A percentile compares a stretch with the other conserved stretches of the same genome.
phyloP scores from a whole-genome alignment of 768 basidiomycete genomes.

The Termitomyces sp. region DNA sequence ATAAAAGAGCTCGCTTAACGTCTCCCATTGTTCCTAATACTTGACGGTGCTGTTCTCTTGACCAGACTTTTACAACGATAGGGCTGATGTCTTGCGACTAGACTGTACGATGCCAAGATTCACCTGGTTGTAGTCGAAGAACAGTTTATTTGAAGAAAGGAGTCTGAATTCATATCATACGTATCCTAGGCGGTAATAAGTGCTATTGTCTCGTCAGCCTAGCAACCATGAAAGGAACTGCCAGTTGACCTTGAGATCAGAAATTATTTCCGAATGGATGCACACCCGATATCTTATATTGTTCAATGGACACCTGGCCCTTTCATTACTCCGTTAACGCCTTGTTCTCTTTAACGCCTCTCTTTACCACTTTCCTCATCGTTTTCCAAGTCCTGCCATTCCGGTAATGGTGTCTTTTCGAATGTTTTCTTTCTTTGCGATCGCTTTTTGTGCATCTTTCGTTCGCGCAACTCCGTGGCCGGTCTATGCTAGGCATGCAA shows the following conservation, averaged over 20 bases:
- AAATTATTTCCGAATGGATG: background rate
- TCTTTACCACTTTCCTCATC: conserved; percentile 8
- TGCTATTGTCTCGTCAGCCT: background rate
- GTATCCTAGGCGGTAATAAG: background rate
- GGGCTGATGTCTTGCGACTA: background rate
- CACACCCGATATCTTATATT: background rate
- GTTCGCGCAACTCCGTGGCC: conserved; percentile 28
- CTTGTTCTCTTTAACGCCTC: conserved; percentile 1
- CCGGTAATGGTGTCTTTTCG: conserved; percentile 25
- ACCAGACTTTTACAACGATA: background rate
- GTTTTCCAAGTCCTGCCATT: conserved; percentile 11
- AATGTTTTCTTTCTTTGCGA: conserved; percentile 21
- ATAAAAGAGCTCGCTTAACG: background rate
- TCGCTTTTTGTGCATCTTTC: conserved; percentile 17
- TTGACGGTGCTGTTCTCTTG: background rate
- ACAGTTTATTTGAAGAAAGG: no score
- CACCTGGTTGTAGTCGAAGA: background rate
- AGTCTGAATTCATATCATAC: no score
- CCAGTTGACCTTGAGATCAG: background rate
- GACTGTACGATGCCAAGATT: background rate
- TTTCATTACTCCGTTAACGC: background rate
- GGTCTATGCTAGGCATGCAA: conserved; percentile 20
- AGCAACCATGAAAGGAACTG: conserved; percentile 4
- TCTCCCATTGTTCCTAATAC: background rate
- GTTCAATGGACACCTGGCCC: background rate